Evolutionary conservation across 2,329 filamentous ascomycete genomes (phyloP), one percentile per base, ranked within the genome.

Genomic region (Penicillium brasilianum): DNA sequence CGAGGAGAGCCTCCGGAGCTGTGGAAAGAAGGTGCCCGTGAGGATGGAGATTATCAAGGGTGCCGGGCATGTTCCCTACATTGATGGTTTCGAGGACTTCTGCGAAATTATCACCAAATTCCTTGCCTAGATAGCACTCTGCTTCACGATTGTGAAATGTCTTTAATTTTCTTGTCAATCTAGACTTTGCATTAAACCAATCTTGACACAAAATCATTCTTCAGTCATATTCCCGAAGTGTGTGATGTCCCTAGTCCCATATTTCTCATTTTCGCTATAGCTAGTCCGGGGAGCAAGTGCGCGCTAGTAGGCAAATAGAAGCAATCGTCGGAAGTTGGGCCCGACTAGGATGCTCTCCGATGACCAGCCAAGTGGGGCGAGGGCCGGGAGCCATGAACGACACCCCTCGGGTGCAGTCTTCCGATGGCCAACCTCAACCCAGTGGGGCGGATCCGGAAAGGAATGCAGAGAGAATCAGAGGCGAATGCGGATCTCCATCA

Each of bases 1-100:
- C 22, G 72, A 80, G 49, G 49, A 58, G 28, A 58, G 56, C 37
- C 16, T 58, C 28, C 9, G 49, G 48, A 58, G 37, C 39, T 46
- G 39, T 53, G 56, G 56, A 48, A 61, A 57, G 50, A 59, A 55
- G 57, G 41, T 43, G 34, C 41, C 41, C 16, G 50, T 59, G 22
- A 39, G 32, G 51, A 59, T 55, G 51, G 44, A 59, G 25, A 59
- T 59, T 55, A 49, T 58, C n/a, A 53, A 58, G 48, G 28, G n/a
- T 36, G 56, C 56, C 30, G 56, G 56, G 49, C 56, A 58, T 46
- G 48, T 58, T 36, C 56, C 56, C 39, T 58, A 58, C 36, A 46
- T 58, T 53, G 56, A 58, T 53, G 56, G 56, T 16, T 58, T 53
- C 41, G 48, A 58, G 30, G 25, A 52, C 39, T 58, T 58, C 39